Percentiles rank a stretch among this genome's conserved stretches.
Evolutionary conservation across 495 filamentous ascomycete species (phyloP).

Genomic region (Pyrenula massariospora): DNA sequence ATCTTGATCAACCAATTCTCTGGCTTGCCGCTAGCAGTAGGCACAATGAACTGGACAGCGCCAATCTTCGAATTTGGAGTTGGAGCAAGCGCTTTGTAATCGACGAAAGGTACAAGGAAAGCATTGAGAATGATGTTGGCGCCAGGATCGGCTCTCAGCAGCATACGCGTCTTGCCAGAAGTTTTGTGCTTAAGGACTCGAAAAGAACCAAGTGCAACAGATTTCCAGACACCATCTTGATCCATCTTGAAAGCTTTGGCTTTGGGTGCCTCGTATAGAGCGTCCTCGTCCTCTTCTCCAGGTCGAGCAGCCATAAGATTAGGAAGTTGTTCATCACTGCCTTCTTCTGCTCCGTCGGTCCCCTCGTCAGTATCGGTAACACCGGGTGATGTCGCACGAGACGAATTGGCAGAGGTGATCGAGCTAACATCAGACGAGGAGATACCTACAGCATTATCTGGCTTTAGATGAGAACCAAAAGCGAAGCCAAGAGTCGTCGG

Average conservation of each 20-base stretch:
- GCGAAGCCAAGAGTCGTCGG: constrained; percentile 21
- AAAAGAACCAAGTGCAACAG: constrained; percentile 50
- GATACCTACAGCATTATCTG: constrained; percentile 17
- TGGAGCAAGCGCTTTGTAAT: background rate
- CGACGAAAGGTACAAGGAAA: background rate
- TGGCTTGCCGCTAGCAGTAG: background rate
- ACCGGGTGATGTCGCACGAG: constrained; percentile 51
- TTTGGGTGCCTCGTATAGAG: constrained; percentile 49
- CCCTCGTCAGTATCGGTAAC: constrained; percentile 42
- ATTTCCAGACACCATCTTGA: constrained; percentile 38
- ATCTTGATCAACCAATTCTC: background rate
- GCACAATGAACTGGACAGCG: background rate
- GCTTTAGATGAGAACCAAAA: constrained; percentile 24
- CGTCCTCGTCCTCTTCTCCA: constrained; percentile 61
- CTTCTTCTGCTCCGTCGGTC: constrained; percentile 29
- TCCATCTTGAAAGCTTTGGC: constrained; percentile 14
- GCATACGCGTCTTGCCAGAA: constrained; percentile 47
- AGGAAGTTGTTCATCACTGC: constrained; percentile 45
- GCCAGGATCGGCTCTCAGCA: constrained; percentile 57
- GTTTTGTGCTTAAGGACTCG: constrained; percentile 56
- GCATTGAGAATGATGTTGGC: constrained; percentile 62
- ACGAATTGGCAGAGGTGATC: constrained; percentile 37
- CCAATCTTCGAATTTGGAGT: background rate
- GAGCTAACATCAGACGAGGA: constrained; percentile 23
- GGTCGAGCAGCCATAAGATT: constrained; percentile 47